Evolutionary conservation across 75 land plant species (phyloP), one percentile per base, ranked within the genome.

Genomic region (Picea sitchensis): DNA sequence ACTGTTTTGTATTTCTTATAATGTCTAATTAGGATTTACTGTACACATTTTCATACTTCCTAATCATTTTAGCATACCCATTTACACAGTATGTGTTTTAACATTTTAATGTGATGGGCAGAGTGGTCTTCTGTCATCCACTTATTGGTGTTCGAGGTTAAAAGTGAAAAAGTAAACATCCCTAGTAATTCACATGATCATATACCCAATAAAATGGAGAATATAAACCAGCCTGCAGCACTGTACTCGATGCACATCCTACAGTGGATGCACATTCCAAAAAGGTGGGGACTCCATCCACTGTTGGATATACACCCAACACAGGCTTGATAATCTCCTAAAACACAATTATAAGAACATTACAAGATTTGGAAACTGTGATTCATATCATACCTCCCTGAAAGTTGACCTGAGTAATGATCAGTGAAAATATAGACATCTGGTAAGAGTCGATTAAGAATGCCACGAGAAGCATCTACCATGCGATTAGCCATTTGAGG

Each of bases 361-460:
- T 58, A 23, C 7, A 58, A 58, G 11, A 9, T 71, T 71, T 11
- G 11, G 23, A 71, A 71, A 71, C 36, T 20, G 13, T 13, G 44
- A 20, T 21, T 34, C 23, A 38, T 26, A 38, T 14, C 90, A 65
- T 92, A 96, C 98, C 90, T 95, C 80, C 98, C 99, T 73, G 96
- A 90, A 77, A 82, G 85, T 54, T 67, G 77, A 34, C 99, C 96
- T 23, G 91, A 78, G 80, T 82, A 93, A 81, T 95, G 96, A 80
- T 98, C 98, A 26, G 91, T 95, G 73, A 83, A 85, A n/a, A 98
- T 90, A 76, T 93, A 87, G 26, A 98, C 98, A 86, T 98, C 99
- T 15, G 98, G 93, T 73, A 98, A 60, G 63, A 95, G 77, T 14
- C 72, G 79, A 79, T 98, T 98, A 38, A 98, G 87, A 34, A 98